A percentile compares a stretch with the other conserved stretches of the same genome.
Conservation (phyloP, 768 basidiomycete species). For the Boletus patriciae region DNA sequence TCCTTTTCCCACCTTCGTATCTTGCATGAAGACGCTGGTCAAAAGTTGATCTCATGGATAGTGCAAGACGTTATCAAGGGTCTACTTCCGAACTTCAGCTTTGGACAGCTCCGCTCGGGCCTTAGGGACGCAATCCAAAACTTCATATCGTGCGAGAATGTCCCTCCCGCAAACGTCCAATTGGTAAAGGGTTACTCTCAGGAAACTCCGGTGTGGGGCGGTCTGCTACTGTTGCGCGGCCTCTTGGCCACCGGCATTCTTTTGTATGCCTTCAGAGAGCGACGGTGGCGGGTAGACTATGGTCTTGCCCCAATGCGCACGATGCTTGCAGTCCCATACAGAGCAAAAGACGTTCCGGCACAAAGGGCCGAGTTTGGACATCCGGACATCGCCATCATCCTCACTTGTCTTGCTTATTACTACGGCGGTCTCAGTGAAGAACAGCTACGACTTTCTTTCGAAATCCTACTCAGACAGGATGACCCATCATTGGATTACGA, state of each 20-base stretch:
- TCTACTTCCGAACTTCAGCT: constrained; percentile 16
- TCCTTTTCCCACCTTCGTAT: constrained; percentile 29
- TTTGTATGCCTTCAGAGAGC: too few relatives aligned
- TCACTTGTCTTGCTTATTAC: constrained; percentile 40
- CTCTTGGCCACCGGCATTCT: constrained; percentile 34
- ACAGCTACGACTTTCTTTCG: constrained; percentile 33
- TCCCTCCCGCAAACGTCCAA: background rate
- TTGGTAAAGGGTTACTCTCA: constrained; percentile 8
- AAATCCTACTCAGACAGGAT: constrained; percentile 30
- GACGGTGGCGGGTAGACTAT: too few relatives aligned
- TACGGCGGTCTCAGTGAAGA: constrained; percentile 34
- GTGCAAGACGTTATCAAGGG: constrained; percentile 18
- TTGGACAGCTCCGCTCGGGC: constrained; percentile 5
- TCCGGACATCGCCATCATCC: constrained; percentile 34
- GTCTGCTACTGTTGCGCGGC: constrained; percentile 36
- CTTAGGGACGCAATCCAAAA: constrained; percentile 12
- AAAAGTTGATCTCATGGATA: constrained; percentile 13
- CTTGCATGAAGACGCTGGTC: constrained; percentile 12
- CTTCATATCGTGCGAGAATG: constrained; percentile 24
- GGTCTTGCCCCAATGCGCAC: too few relatives aligned
- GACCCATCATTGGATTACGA: constrained; percentile 35
- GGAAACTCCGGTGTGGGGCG: constrained; percentile 14
- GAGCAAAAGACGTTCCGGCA: too few relatives aligned
- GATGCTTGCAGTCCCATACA: too few relatives aligned
- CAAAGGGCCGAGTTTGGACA: too few relatives aligned